These are phyloP conservation scores for Beta macrorhiza DNA, from an alignment of 179 eudicot species.

Conservation along the genomic window DNA sequence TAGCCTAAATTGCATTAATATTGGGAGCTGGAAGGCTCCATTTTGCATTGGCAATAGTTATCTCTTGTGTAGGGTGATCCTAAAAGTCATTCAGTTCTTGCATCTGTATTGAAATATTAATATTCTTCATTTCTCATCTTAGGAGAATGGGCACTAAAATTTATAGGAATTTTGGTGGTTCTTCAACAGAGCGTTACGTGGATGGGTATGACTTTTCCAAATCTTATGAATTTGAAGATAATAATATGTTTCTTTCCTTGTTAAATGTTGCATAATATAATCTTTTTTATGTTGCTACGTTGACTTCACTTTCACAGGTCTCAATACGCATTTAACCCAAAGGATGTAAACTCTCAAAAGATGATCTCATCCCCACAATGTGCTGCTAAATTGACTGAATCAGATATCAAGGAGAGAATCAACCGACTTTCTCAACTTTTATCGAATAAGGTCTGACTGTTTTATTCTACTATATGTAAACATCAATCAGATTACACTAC, in stretches of 20 bases:
- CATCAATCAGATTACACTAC: background rate
- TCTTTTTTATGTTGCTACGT: background rate
- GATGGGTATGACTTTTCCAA: conserved; percentile 54
- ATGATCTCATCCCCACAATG: conserved; percentile 36
- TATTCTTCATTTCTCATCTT: conserved; percentile 25
- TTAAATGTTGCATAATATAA: background rate
- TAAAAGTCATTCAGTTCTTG: background rate
- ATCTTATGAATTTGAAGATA: background rate
- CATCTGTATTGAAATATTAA: background rate
- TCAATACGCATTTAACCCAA: conserved; percentile 78
- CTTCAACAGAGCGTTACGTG: conserved; percentile 49
- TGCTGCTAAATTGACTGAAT: conserved; percentile 44
- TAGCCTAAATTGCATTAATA: background rate
- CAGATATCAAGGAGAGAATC: conserved; percentile 66
- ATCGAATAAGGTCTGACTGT: conserved; percentile 60
- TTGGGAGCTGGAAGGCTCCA: too few species aligned
- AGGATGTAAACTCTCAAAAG: conserved; percentile 49
- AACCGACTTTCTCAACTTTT: conserved; percentile 54
- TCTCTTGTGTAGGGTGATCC: background rate
- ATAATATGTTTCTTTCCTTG: background rate
- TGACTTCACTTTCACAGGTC: conserved; percentile 40
- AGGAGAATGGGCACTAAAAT: conserved; percentile 41
- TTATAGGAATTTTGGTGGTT: conserved; percentile 38
- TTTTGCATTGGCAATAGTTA: background rate
- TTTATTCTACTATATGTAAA: background rate